Conservation (phyloP, 208 protist species). For the Strigomonas culicis region DNA sequence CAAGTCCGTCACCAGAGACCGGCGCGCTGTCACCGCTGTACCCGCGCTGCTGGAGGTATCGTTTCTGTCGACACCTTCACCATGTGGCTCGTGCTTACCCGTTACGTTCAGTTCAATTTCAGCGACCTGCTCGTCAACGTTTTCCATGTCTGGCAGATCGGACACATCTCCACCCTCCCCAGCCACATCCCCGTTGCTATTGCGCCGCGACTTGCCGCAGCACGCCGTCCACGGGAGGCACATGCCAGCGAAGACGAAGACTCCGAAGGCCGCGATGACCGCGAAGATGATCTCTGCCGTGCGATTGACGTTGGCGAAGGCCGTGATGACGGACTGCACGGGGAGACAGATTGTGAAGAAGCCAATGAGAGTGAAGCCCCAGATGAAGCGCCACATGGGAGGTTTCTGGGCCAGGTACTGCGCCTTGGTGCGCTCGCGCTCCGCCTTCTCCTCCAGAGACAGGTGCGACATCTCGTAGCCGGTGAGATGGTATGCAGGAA, state of each 20-base stretch:
- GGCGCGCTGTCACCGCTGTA: too few species aligned
- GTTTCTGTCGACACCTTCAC: neutral
- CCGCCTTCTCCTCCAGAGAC: slow-evolving; percentile 14
- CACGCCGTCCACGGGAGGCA: neutral
- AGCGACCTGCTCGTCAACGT: neutral
- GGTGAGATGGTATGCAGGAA: slow-evolving; percentile 28
- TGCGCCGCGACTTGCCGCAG: too few species aligned
- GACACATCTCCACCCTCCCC: neutral
- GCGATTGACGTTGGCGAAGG: slow-evolving; percentile 19
- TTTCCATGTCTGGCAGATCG: slow-evolving; percentile 2
- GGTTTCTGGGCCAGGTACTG: slow-evolving; percentile 28
- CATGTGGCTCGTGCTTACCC: neutral
- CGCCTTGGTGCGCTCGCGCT: slow-evolving; percentile 10
- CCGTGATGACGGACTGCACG: neutral
- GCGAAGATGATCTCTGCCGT: slow-evolving; percentile 21
- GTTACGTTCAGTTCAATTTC: neutral
- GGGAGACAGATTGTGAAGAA: slow-evolving; percentile 36
- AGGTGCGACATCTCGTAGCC: slow-evolving; percentile 14
- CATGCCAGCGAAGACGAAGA: too few species aligned
- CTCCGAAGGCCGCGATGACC: slow-evolving; percentile 1
- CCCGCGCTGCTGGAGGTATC: too few species aligned
- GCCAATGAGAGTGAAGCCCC: slow-evolving; percentile 24
- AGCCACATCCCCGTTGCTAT: neutral
- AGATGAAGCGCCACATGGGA: slow-evolving; percentile 21
- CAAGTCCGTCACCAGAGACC: slow-evolving; percentile 14